phyloP scores from a whole-genome alignment of 169 alveolate species.

The Condylostoma magnum region DNA sequence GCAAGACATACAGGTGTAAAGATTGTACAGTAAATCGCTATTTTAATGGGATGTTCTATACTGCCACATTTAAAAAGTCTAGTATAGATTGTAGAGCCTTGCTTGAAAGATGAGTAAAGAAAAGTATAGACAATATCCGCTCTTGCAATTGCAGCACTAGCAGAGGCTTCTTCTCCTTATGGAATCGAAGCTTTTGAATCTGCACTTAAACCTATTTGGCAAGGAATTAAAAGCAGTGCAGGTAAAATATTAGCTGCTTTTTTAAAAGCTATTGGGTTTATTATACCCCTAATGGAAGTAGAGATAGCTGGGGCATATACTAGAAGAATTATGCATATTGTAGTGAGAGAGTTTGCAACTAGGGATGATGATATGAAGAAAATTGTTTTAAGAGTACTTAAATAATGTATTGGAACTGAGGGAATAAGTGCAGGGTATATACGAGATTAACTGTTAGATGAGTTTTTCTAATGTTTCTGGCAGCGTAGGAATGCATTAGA shows the following conservation, averaged over 20 bases:
- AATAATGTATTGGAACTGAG: conserved; percentile 97
- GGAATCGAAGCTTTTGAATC: conserved; percentile 99
- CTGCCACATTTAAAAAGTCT: conserved; percentile 97
- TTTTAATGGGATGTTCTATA: conserved; percentile 97
- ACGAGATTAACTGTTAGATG: conserved; percentile 92
- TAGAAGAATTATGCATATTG: conserved; percentile 94
- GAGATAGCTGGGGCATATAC: conserved; percentile 98
- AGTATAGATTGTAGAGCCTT: conserved; percentile 96
- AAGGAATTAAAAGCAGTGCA: conserved; percentile 96
- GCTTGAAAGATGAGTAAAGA: conserved; percentile 94
- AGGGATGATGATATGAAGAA: conserved; percentile 99
- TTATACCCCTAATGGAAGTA: conserved; percentile 99
- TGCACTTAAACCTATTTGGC: conserved; percentile 97
- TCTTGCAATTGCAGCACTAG: conserved; percentile 98
- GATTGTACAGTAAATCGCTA: conserved; percentile 97
- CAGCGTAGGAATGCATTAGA: conserved; percentile 92
- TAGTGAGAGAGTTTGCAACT: conserved; percentile 96
- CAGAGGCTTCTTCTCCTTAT: conserved; percentile 99
- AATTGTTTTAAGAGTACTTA: conserved; percentile 94
- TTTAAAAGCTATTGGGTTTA: conserved; percentile 97
- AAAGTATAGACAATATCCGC: conserved; percentile 98
- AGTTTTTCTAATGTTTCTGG: conserved; percentile 96
- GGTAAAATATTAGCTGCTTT: conserved; percentile 98
- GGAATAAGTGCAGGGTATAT: conserved; percentile 97
- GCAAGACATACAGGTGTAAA: conserved; percentile 99